Conservation (phyloP, 2,329 filamentous ascomycete species). For the Coccinonectria pachysandricola region DNA sequence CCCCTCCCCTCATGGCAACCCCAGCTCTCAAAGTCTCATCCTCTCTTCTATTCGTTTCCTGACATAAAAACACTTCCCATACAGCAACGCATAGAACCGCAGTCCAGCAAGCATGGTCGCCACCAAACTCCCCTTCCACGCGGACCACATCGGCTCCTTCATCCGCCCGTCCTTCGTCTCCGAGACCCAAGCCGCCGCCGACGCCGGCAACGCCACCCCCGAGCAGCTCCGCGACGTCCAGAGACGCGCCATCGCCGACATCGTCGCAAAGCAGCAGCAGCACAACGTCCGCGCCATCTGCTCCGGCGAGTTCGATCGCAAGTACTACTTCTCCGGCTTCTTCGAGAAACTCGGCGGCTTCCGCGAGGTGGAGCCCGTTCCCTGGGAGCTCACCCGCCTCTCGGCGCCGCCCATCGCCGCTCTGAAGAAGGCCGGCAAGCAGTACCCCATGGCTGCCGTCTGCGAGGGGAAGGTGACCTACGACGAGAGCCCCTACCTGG, state of each 20-base stretch:
- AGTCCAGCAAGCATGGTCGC: conserved; percentile 12
- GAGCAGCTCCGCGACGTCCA: conserved; percentile 44
- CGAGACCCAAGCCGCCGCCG: conserved; percentile 38
- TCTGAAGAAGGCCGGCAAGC: conserved; percentile 27
- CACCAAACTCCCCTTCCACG: conserved; percentile 47
- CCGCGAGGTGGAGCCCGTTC: conserved; percentile 27
- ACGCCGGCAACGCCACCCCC: conserved; percentile 31
- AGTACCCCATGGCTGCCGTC: conserved; percentile 29
- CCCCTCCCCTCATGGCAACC: not conserved
- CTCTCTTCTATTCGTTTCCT: conserved; percentile 1
- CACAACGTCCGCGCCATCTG: conserved; percentile 54
- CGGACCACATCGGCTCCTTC: conserved; percentile 63
- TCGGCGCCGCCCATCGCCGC: conserved; percentile 30
- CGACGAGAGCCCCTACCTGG: conserved; percentile 30
- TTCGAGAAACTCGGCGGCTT: conserved; percentile 36
- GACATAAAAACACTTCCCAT: not conserved
- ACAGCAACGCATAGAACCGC: not conserved
- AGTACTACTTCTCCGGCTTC: conserved; percentile 39
- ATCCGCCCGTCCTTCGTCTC: conserved; percentile 55
- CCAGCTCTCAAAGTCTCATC: not conserved
- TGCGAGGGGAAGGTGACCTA: conserved; percentile 34
- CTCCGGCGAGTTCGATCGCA: conserved; percentile 56
- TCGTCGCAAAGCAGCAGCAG: conserved; percentile 54
- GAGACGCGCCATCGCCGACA: conserved; percentile 51
- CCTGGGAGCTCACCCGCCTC: conserved; percentile 26